Conservation (phyloP, 352 stramenopile species). For the Phytophthora syringae region DNA sequence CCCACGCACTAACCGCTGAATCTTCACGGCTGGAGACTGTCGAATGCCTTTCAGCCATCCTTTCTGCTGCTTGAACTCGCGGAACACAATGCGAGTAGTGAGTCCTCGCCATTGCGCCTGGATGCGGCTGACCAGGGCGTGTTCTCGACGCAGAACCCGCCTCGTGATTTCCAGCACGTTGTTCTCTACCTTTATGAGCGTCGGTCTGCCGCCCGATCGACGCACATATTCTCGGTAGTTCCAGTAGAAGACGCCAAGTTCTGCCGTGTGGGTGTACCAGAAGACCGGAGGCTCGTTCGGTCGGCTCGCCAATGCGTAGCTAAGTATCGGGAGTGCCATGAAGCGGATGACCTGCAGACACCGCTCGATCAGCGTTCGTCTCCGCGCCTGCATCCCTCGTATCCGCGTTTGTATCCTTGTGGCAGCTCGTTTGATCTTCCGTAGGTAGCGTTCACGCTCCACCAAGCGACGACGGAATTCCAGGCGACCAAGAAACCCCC, state of each 20-base stretch:
- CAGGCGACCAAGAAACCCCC: slow-evolving; percentile 65
- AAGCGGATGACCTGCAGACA: slow-evolving; percentile 66
- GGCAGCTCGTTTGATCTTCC: slow-evolving; percentile 56
- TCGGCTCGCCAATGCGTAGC: slow-evolving; percentile 38
- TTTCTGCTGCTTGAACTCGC: slow-evolving; percentile 69
- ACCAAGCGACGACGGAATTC: slow-evolving; percentile 56
- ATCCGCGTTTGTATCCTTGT: slow-evolving; percentile 68
- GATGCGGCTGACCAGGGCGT: slow-evolving; percentile 73
- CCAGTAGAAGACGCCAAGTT: slow-evolving; percentile 70
- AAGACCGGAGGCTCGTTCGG: slow-evolving; percentile 65
- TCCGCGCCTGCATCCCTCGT: slow-evolving; percentile 64
- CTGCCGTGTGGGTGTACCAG: slow-evolving; percentile 74
- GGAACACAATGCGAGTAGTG: slow-evolving; percentile 65
- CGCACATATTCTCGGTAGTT: slow-evolving; percentile 84
- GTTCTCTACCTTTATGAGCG: slow-evolving; percentile 75
- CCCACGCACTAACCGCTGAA: slow-evolving; percentile 69
- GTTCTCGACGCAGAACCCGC: slow-evolving; percentile 69
- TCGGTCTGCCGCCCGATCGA: slow-evolving; percentile 56
- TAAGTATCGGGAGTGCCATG: slow-evolving; percentile 62
- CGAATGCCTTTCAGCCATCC: slow-evolving; percentile 64
- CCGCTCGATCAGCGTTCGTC: slow-evolving; percentile 64
- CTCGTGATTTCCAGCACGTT: slow-evolving; percentile 77
- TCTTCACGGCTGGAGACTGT: slow-evolving; percentile 73
- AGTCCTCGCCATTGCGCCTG: slow-evolving; percentile 69
- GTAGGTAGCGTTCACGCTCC: slow-evolving; percentile 55